Evolutionary conservation across 2,329 filamentous ascomycete genomes (phyloP).

Genomic region (Amphichorda felina): DNA sequence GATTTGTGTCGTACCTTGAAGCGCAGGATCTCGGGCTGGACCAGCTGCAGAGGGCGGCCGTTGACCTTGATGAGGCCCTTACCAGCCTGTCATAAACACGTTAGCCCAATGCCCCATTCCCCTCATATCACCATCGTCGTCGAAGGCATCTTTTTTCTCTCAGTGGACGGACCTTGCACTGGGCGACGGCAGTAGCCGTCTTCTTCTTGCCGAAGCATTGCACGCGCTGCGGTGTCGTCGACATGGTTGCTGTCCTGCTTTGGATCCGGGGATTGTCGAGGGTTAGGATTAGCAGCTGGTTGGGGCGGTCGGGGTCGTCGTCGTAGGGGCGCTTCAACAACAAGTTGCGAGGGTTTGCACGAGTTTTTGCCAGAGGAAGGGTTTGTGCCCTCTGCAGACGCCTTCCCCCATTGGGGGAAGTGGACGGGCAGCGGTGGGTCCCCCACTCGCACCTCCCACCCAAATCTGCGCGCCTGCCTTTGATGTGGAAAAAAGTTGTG

Average conservation of each 20-base stretch:
- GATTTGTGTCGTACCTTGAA: constrained; percentile 69
- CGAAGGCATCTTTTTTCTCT: neutral
- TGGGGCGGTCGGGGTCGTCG: neutral
- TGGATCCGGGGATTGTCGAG: constrained; percentile 1
- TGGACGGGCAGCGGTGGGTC: neutral
- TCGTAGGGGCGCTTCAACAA: neutral
- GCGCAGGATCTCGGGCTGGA: constrained; percentile 92
- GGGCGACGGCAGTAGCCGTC: constrained; percentile 80
- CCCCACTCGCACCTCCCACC: too few species aligned
- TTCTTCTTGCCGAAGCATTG: constrained; percentile 99
- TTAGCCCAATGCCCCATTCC: constrained; percentile 2
- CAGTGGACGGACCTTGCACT: constrained; percentile 64
- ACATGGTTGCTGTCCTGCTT: constrained; percentile 47
- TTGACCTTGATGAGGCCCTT: constrained; percentile 94
- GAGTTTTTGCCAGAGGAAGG: constrained; percentile 4
- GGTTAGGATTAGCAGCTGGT: constrained; percentile 4
- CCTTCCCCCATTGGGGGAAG: neutral
- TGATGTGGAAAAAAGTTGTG: neutral
- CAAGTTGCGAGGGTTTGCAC: constrained; percentile 5
- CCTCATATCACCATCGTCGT: neutral
- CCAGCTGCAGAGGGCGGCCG: constrained; percentile 86
- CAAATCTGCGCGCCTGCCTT: neutral
- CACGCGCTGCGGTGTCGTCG: constrained; percentile 65
- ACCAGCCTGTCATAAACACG: constrained; percentile 20
- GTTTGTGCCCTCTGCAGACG: constrained; percentile 6